Evolutionary conservation across 306 rosid genomes (phyloP), one percentile per base, ranked within the genome.

Genomic region (Ceratonia siliqua): DNA sequence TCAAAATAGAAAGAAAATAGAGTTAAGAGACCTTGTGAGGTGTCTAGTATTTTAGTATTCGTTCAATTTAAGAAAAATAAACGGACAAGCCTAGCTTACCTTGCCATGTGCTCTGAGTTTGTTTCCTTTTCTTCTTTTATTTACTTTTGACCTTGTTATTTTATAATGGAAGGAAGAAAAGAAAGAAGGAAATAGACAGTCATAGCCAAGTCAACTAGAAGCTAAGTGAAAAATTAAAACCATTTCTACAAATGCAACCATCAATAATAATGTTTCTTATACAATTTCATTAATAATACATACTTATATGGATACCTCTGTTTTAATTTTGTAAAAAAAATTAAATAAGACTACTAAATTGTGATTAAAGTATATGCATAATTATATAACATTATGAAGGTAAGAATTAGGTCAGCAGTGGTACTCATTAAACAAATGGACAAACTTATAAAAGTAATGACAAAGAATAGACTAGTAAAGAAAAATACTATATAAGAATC

Each of bases 161-260:
- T 33, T 20, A 5, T 55, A 28, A 27, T 6, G 38, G 25, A 42
- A 10, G 9, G 43, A 6, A 35, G 20, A 5, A 56, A 67, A n/a
- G 27, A 50, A 61, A 49, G 8, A 58, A 58, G 6, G 28, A 56
- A 72, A 1, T 38, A 73, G 72, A 73, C 72, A 49, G 55, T 61
- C 20, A 7, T 67, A 4, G 59, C 49, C 27, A 65, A 32, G 68
- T 50, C 75, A 63, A 75, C n/a, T 71, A 10, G 62, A 56, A 70
- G 79, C 64, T 63, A 41, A 22, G 65, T 56, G 32, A 49, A 15
- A 28, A 38, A 55, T 36, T 42, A 27, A 33, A 53, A 68, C 62
- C 4, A 17, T 71, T 52, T 72, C 62, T 79, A 79, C 70, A 79
- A 82, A 83, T 57, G 72, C 52, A 73, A 81, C 84, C 70, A 68